Percentiles rank a stretch among this genome's conserved stretches.
Conservation (phyloP, 345 rosid genomes). For the Ceriops decandra region DNA sequence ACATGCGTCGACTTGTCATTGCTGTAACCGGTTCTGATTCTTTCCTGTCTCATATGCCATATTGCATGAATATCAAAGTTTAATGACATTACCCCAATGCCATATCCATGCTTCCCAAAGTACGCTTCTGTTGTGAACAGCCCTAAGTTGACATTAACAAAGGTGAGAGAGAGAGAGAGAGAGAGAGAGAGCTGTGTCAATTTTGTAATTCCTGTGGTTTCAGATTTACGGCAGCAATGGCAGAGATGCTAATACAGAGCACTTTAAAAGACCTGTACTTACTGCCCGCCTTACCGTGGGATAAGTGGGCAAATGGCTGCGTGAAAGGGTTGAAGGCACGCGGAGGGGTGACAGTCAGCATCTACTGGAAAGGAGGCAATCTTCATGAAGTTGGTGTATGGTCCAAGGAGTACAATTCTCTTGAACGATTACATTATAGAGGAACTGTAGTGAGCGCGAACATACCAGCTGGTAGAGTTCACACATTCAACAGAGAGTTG, state of each 20-base stretch:
- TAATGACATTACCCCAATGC: no score
- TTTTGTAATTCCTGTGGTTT: constrained; percentile 9
- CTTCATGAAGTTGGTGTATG: constrained; percentile 59
- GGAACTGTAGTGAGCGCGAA: constrained; percentile 34
- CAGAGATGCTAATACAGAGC: constrained; percentile 89
- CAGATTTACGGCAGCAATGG: constrained; percentile 74
- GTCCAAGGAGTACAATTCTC: constrained; percentile 32
- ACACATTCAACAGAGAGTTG: constrained; percentile 47
- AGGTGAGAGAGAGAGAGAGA: no score
- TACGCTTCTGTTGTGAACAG: no score
- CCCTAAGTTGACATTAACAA: no score
- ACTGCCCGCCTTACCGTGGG: constrained; percentile 80
- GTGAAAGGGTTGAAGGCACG: constrained; percentile 78
- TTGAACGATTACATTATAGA: constrained; percentile 47
- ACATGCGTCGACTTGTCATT: no score
- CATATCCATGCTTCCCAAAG: no score
- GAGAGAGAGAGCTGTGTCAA: neutral
- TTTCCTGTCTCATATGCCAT: no score
- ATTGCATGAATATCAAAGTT: no score
- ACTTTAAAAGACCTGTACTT: constrained; percentile 55
- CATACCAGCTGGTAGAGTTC: constrained; percentile 40
- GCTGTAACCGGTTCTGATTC: no score
- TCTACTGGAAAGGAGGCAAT: constrained; percentile 66
- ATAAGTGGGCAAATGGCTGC: constrained; percentile 73
- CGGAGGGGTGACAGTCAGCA: constrained; percentile 59